A percentile compares a stretch with the other conserved stretches of the same genome.
Conservation (phyloP, 2,329 filamentous ascomycete species). For the Cercospora citrullina region DNA sequence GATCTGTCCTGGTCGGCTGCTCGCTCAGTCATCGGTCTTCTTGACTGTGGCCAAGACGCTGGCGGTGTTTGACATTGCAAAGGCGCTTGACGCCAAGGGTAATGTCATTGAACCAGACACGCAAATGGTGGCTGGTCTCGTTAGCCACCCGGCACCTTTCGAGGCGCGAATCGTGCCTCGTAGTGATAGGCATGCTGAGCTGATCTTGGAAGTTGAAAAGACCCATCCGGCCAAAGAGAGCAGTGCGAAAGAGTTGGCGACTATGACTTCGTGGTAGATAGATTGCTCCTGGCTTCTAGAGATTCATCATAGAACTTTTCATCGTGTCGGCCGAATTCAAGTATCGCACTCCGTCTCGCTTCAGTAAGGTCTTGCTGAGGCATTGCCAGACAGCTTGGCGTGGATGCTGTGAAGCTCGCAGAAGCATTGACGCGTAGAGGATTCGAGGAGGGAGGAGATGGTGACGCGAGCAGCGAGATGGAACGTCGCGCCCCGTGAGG, state of each 20-base stretch:
- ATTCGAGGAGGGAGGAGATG: background rate
- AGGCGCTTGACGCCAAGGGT: slow-evolving; percentile 16
- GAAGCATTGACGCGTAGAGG: background rate
- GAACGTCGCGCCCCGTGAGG: background rate
- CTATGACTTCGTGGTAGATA: slow-evolving; percentile 7
- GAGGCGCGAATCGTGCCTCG: slow-evolving; percentile 17
- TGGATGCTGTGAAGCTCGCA: background rate
- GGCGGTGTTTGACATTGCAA: slow-evolving; percentile 21
- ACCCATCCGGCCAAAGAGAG: slow-evolving; percentile 19
- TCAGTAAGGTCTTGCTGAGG: background rate
- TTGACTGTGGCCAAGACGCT: slow-evolving; percentile 20
- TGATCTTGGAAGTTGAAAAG: slow-evolving; percentile 21
- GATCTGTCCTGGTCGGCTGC: slow-evolving; percentile 25
- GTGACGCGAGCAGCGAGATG: background rate
- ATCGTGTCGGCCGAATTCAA: background rate
- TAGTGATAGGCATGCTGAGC: slow-evolving; percentile 12
- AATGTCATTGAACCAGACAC: slow-evolving; percentile 8
- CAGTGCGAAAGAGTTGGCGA: slow-evolving; percentile 19
- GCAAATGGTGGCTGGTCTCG: slow-evolving; percentile 20
- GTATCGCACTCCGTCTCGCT: background rate
- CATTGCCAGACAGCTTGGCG: background rate
- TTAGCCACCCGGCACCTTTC: slow-evolving; percentile 24
- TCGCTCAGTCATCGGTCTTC: slow-evolving; percentile 24
- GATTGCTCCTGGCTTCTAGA: background rate
- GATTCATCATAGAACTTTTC: background rate